phyloP scores from a whole-genome alignment of 1,284 basidiomycete genomes.

The Megacollybia platyphylla region DNA sequence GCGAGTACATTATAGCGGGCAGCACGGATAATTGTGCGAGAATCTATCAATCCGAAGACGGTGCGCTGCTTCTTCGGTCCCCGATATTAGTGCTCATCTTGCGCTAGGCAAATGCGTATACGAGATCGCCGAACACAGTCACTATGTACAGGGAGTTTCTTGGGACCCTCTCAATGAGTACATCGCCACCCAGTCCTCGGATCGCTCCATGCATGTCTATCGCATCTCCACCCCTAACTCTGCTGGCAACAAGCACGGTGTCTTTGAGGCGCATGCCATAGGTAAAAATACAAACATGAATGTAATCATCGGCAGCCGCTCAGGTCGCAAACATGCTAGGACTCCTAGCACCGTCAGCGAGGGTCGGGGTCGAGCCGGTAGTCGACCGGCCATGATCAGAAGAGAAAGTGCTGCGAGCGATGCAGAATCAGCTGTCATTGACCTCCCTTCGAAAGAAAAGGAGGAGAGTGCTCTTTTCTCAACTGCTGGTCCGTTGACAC shows the following conservation, averaged over 20 bases:
- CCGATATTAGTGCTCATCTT: conserved; percentile 3
- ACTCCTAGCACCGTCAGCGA: conserved; percentile 10
- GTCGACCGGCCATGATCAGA: conserved; percentile 8
- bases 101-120: conserved; percentile 62
- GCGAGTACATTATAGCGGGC: conserved; percentile 87
- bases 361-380: conserved; percentile 11
- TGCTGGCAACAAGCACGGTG: conserved; percentile 40
- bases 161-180: conserved; percentile 95
- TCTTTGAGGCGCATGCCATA: conserved; percentile 75
- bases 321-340: conserved; percentile 7
- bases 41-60: conserved; percentile 70
- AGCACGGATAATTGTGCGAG: conserved; percentile 94
- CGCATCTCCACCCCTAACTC: conserved; percentile 40
- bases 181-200: conserved; percentile 89
- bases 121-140: conserved; percentile 82
- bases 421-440: conserved; percentile 8
- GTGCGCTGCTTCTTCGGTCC: conserved; percentile 21
- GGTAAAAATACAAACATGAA: conserved; percentile 68
- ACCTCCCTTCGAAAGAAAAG: conserved; percentile 10
- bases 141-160: conserved; percentile 93
- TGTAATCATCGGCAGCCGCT: conserved; percentile 3
- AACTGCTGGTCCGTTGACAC: conserved; percentile 13
- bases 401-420: conserved; percentile 10
- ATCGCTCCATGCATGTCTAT: conserved; percentile 86
- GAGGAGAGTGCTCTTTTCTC: conserved; percentile 14